These are phyloP conservation scores for Chlorophyllum brunneum DNA, from an alignment of 768 basidiomycete genomes.

Conservation along the genomic window DNA sequence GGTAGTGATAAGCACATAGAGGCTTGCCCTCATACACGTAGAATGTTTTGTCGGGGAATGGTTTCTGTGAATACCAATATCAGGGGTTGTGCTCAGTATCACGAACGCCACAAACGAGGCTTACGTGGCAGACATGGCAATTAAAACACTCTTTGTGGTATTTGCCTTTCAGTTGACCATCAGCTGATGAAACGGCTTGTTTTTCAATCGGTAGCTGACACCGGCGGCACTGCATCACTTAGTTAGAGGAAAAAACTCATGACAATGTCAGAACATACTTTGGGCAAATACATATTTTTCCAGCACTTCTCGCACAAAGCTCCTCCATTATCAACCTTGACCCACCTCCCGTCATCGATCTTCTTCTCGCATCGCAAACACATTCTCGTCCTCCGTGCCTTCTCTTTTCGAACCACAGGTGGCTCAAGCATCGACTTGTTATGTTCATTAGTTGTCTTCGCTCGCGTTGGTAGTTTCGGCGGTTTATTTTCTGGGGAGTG, in stretches of 20 bases:
- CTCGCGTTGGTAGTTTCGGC: constrained; percentile 53
- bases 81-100: neutral
- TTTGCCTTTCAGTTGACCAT: constrained; percentile 94
- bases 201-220: constrained; percentile 87
- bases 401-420: constrained; percentile 24
- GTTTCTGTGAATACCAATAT: constrained; percentile 45
- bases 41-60: constrained; percentile 89
- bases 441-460: constrained; percentile 38
- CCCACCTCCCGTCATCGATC: constrained; percentile 83
- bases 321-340: constrained; percentile 67
- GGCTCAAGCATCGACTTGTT: constrained; percentile 19
- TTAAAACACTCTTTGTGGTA: constrained; percentile 92
- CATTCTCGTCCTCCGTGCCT: constrained; percentile 25
- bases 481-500: constrained; percentile 40
- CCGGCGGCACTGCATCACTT: constrained; percentile 65
- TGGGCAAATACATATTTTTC: constrained; percentile 96
- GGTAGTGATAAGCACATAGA: constrained; percentile 89
- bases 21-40: constrained; percentile 91
- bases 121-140: constrained; percentile 77
- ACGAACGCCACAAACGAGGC: constrained; percentile 19
- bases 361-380: constrained; percentile 68
- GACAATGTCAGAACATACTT: constrained; percentile 43
- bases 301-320: constrained; percentile 89
- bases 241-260: neutral
- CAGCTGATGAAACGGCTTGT: constrained; percentile 84